Evolutionary conservation across 225 moss, liverwort and hornwort species (phyloP), one percentile per base, ranked within the genome.

Genomic region (Pleurozium schreberi): DNA sequence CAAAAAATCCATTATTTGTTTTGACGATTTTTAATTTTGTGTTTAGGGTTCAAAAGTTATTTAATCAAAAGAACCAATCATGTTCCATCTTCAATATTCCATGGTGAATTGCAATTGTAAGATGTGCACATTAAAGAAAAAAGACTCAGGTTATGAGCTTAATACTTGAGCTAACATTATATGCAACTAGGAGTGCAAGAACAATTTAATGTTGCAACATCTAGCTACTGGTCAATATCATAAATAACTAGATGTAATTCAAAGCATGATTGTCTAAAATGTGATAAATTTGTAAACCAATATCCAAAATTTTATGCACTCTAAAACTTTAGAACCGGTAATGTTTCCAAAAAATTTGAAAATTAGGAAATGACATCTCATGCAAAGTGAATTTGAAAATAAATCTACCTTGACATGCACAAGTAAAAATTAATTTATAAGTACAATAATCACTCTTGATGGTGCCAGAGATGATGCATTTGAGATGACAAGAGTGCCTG

Each of bases 331-430:
- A 30, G 0, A 30, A 30, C 30, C 18, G 30, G 10, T 47, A 5
- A 47, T 47, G 4, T 18, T 47, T 17, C 0, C 0, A 0, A 43
- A 30, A 74, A 47, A 0, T 74, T 47, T 73, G 45, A 18, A 45
- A 28, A 30, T 73, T 2, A 45, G n/a, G 6, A 75, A 33, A 50
- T 50, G 8, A 3, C 12, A 75, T 21, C 13, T 34, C 0, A 12
- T 20, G 6, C 18, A 8, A 50, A 12, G 12, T 50, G 13, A 34
- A 34, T 34, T 50, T 50, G 50, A 50, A 75, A 75, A 50, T 75
- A 8, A 34, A 75, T 33, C 11, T 31, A 19, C 4, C 5, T 20
- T 12, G 7, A 18, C 0, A 25, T 4, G 30, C 4, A 17, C 0
- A 0, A 28, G 8, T 14, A 14, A 42, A 70, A 68, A 70, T 25